Conservation (phyloP, 108 stramenopile genomes). For the Cyclostephanos tholiformis region DNA sequence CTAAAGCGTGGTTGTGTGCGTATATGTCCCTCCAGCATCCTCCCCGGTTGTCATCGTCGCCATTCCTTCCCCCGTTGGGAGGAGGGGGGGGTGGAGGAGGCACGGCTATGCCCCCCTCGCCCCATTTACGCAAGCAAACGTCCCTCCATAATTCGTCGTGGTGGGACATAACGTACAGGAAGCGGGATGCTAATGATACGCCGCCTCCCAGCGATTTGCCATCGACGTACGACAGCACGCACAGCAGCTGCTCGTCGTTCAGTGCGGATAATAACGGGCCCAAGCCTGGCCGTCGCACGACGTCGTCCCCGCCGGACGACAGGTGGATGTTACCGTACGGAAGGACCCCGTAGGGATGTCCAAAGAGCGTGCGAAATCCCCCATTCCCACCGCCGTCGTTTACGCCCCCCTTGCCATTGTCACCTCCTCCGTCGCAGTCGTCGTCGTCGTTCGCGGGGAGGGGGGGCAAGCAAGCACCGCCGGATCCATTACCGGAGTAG, state of each 20-base stretch:
- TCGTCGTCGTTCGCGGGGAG: slow-evolving; percentile 22
- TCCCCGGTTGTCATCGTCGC: background rate
- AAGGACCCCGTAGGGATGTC: slow-evolving; percentile 79
- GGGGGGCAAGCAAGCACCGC: slow-evolving; percentile 34
- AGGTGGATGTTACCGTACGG: slow-evolving; percentile 79
- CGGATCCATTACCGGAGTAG: slow-evolving; percentile 42
- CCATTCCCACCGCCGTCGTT: background rate
- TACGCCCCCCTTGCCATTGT: no score
- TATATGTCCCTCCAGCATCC: slow-evolving; percentile 70
- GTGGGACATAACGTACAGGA: slow-evolving; percentile 80
- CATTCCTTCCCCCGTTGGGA: background rate
- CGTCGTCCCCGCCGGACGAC: slow-evolving; percentile 6
- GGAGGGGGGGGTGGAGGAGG: slow-evolving; percentile 20
- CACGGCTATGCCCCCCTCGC: slow-evolving; percentile 29
- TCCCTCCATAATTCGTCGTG: slow-evolving; percentile 88
- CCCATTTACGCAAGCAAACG: slow-evolving; percentile 62
- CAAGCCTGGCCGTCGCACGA: slow-evolving; percentile 27
- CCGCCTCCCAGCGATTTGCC: slow-evolving; percentile 39
- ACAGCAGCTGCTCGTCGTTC: slow-evolving; percentile 65
- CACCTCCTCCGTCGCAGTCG: background rate
- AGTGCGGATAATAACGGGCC: slow-evolving; percentile 21
- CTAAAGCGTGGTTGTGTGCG: slow-evolving; percentile 27
- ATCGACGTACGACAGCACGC: slow-evolving; percentile 63
- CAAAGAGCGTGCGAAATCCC: slow-evolving; percentile 43
- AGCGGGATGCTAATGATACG: slow-evolving; percentile 55